Conservation (phyloP, 2,329 filamentous ascomycete genomes). For the Pyricularia sp. region DNA sequence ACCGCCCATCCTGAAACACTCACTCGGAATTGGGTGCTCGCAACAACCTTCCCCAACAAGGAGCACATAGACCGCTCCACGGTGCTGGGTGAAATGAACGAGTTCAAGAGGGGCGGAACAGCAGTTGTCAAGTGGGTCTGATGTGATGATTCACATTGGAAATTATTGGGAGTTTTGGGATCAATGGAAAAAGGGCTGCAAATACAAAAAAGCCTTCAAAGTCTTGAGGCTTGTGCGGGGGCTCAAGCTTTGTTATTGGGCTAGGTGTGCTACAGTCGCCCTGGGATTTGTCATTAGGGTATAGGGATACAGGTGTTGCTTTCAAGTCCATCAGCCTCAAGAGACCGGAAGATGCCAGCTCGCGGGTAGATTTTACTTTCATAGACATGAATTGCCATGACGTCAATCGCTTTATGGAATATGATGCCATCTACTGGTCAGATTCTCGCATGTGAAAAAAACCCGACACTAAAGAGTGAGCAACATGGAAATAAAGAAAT, state of each 20-base stretch:
- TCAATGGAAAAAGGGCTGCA: not conserved
- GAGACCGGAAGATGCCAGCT: not conserved
- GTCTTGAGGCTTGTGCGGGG: not conserved
- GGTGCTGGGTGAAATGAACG: conserved; percentile 48
- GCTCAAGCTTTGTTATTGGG: not conserved
- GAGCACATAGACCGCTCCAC: conserved; percentile 61
- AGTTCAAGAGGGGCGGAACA: conserved; percentile 58
- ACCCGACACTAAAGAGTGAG: not conserved
- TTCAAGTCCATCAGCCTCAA: not conserved
- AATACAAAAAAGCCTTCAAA: not conserved
- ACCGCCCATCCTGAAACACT: conserved; percentile 49
- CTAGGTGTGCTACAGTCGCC: not conserved
- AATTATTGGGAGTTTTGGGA: not conserved
- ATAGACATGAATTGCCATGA: not conserved
- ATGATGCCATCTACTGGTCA: not conserved
- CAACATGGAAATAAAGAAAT: not conserved
- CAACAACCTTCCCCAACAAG: conserved; percentile 77
- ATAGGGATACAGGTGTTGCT: not conserved
- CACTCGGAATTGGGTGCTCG: conserved; percentile 60
- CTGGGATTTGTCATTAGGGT: not conserved
- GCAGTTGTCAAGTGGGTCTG: conserved; percentile 52
- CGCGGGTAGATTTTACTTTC: not conserved
- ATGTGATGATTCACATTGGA: not conserved
- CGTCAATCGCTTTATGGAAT: not conserved
- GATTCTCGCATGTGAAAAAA: not conserved